A percentile compares a stretch with the other conserved stretches of the same genome.
Evolutionary conservation across 225 moss, liverwort and hornwort genomes (phyloP).

Genomic region (Lunularia cruciata): DNA sequence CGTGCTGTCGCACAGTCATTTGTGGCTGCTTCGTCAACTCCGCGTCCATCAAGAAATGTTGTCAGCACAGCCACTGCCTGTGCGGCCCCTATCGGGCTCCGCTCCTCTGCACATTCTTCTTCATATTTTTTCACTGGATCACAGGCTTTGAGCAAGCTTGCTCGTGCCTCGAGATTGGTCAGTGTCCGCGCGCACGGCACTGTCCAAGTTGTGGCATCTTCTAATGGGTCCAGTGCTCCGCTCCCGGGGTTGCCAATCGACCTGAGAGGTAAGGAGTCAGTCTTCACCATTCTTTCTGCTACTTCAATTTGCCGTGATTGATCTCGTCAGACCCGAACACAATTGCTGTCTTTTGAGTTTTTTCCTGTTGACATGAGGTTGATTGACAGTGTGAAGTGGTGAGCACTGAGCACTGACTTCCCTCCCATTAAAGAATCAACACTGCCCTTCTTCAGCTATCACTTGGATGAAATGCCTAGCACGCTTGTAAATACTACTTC

Average conservation of each 20-base stretch:
- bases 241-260: conserved; percentile 47
- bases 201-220: conserved; percentile 38
- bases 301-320: not conserved
- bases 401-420: not conserved
- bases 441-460: no score
- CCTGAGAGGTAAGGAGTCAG: conserved; percentile 34
- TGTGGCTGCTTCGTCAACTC: conserved; percentile 23
- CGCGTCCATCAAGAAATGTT: conserved; percentile 19
- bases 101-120: conserved; percentile 11
- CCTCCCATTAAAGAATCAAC: no score
- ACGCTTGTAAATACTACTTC: no score
- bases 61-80: conserved; percentile 12
- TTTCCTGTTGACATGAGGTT: no score
- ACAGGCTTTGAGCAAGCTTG: conserved; percentile 22
- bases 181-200: conserved; percentile 17
- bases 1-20: conserved; percentile 43
- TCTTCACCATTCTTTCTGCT: not conserved
- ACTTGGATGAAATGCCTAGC: no score
- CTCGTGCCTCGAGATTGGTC: conserved; percentile 10
- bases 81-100: conserved; percentile 29
- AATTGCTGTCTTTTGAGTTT: no score
- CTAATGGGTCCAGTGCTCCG: conserved; percentile 39
- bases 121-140: conserved; percentile 36
- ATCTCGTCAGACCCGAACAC: not conserved
- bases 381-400: not conserved